Conservation (phyloP, 352 stramenopile genomes). For the Globisporangium carolinianum region DNA sequence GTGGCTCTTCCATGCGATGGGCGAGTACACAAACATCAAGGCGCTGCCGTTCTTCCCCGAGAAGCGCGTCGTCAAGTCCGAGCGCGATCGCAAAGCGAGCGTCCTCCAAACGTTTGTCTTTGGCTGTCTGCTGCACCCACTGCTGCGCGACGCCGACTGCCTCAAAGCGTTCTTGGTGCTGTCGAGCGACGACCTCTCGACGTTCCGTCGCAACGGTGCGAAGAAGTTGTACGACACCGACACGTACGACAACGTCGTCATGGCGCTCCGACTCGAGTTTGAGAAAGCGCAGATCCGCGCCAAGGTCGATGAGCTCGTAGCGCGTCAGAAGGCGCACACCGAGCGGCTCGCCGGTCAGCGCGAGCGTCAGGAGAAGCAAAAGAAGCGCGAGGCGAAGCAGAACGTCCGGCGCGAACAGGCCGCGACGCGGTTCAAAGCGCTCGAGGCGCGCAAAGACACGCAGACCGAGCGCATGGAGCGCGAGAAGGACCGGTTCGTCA, state of each 20-base stretch:
- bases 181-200: conserved; percentile 55
- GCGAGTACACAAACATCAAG: conserved; percentile 75
- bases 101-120: conserved; percentile 75
- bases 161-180: conserved; percentile 82
- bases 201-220: conserved; percentile 62
- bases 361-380: conserved; percentile 51
- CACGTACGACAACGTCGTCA: conserved; percentile 75
- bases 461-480: conserved; percentile 74
- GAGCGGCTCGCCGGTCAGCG: conserved; percentile 57
- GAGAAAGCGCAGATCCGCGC: conserved; percentile 80
- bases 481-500: conserved; percentile 77
- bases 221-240: conserved; percentile 75
- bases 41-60: conserved; percentile 76
- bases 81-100: conserved; percentile 45
- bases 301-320: conserved; percentile 64
- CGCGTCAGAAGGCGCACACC: conserved; percentile 67
- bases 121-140: conserved; percentile 71
- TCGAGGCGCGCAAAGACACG: conserved; percentile 71
- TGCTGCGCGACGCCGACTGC: conserved; percentile 71
- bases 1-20: conserved; percentile 71
- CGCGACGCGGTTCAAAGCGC: conserved; percentile 63
- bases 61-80: conserved; percentile 36
- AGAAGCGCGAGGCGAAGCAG: conserved; percentile 62
- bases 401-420: conserved; percentile 74
- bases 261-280: conserved; percentile 71